These are phyloP conservation scores for Ganoderma resinaceum DNA, from an alignment of 1,284 basidiomycete genomes.

Conservation along the genomic window DNA sequence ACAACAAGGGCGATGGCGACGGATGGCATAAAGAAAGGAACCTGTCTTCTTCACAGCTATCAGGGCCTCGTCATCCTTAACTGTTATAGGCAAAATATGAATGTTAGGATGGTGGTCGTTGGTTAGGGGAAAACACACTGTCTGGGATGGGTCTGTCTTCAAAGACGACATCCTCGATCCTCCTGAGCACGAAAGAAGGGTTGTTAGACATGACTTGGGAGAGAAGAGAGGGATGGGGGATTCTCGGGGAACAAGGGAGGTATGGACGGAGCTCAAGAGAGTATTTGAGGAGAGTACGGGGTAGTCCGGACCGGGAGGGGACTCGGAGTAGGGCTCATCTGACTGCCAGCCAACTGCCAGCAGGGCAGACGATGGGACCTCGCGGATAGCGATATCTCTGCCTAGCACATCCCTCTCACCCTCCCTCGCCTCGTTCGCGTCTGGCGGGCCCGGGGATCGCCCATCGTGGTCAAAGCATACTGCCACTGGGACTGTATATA, in stretches of 20 bases:
- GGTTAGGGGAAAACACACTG: slow-evolving; percentile 46
- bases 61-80: slow-evolving; percentile 82
- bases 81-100: slow-evolving; percentile 46
- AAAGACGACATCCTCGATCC: slow-evolving; percentile 75
- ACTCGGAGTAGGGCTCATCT: slow-evolving; percentile 29
- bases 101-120: slow-evolving; percentile 9
- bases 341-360: no score
- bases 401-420: no score
- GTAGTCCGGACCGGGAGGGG: slow-evolving; percentile 31
- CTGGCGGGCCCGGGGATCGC: no score
- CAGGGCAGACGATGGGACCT: slow-evolving; percentile 5
- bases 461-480: no score
- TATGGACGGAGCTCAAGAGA: slow-evolving; percentile 4
- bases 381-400: slow-evolving; percentile 20
- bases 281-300: slow-evolving; percentile 29
- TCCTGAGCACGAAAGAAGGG: slow-evolving; percentile 81
- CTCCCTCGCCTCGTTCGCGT: no score
- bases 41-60: slow-evolving; percentile 94
- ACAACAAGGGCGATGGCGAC: neutral
- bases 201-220: slow-evolving; percentile 68
- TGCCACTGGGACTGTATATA: no score
- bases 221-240: slow-evolving; percentile 16
- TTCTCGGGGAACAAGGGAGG: slow-evolving; percentile 14
- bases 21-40: slow-evolving; percentile 44
- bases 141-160: slow-evolving; percentile 85